A percentile compares a stretch with the other conserved stretches of the same genome.
phyloP scores from a whole-genome alignment of 1,139 yeast species.

The Pichia sp. region DNA sequence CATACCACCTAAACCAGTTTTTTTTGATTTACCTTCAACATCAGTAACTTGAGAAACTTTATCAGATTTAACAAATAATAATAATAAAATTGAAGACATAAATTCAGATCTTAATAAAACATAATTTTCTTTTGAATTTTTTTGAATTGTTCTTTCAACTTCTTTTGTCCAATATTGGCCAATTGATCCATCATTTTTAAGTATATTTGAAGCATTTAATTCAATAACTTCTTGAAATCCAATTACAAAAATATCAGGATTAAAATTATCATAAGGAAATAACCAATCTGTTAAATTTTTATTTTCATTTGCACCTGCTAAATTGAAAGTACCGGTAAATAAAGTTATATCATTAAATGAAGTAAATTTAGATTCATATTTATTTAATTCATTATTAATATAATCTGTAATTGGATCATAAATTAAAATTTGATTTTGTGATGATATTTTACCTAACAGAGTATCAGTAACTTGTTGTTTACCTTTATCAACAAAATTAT shows the following conservation, averaged over 20 bases:
- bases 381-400: constrained; percentile 55
- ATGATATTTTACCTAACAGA: constrained; percentile 71
- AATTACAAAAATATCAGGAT: constrained; percentile 71
- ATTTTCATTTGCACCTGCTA: constrained; percentile 62
- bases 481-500: constrained; percentile 88
- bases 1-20: constrained; percentile 92
- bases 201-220: constrained; percentile 75
- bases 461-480: constrained; percentile 85
- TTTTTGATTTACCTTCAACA: constrained; percentile 73
- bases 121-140: constrained; percentile 41
- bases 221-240: constrained; percentile 95
- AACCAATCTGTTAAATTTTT: constrained; percentile 71
- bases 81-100: constrained; percentile 75
- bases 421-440: constrained; percentile 62
- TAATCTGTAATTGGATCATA: constrained; percentile 87
- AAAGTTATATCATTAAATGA: constrained; percentile 53
- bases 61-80: constrained; percentile 58
- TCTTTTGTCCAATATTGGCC: constrained; percentile 59
- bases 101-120: constrained; percentile 74
- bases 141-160: constrained; percentile 51
- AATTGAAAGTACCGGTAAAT: constrained; percentile 82
- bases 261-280: constrained; percentile 52
- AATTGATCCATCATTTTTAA: constrained; percentile 61
- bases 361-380: constrained; percentile 52
- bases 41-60: constrained; percentile 49